Base-by-base conservation (phyloP, 164 flowering plant genomes). In the Vitis cinerea region DNA sequence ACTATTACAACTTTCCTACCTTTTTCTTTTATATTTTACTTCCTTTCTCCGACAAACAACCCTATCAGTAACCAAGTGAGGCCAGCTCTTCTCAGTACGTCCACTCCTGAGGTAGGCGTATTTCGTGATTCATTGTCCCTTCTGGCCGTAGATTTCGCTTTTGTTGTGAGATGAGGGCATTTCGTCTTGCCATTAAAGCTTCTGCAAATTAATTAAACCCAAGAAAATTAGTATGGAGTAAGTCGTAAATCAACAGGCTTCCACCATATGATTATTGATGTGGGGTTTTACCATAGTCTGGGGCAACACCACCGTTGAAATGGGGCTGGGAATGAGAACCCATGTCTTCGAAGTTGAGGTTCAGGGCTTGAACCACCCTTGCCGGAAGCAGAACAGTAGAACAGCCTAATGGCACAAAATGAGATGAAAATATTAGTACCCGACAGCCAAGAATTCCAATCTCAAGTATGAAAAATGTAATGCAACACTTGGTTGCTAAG, bases 81-180 rank as follows among this genome's bases (percentile, higher is more conserved):
- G 27, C 27, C 27, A 23, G 27, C 13, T 56, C 61, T 15, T 56
- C 19, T 82, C 80, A 83, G 37, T 83, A 83, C 9, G 86, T 81
- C 86, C 86, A 83, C 15, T 83, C 86, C 50, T 83, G 83, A 50
- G 86, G 86, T 13, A 81, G 72, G 14, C 77, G 74, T 51, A 73
- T 10, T 51, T 80, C 85, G 12, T 74, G 74, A 44, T 50, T 75
- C 12, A 63, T 9, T 3, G 69, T 7, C 13, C 51, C 61, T 8
- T 74, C 80, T 4, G 54, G 72, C 47, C 74, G 70, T 10, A 71
- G 16, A 10, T 29, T 64, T 47, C 66, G 17, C 62, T 53, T 63
- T 52, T 77, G 79, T 30, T 79, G 79, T 0, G 68, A 57, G 64
- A 79, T 19, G 0, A 75, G n/a, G 0, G 81, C 79, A 59, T 72